Percentiles rank a stretch among this genome's conserved stretches.
Evolutionary conservation across 1,284 basidiomycete genomes (phyloP).

Genomic region (Agroathelia rolfsii): DNA sequence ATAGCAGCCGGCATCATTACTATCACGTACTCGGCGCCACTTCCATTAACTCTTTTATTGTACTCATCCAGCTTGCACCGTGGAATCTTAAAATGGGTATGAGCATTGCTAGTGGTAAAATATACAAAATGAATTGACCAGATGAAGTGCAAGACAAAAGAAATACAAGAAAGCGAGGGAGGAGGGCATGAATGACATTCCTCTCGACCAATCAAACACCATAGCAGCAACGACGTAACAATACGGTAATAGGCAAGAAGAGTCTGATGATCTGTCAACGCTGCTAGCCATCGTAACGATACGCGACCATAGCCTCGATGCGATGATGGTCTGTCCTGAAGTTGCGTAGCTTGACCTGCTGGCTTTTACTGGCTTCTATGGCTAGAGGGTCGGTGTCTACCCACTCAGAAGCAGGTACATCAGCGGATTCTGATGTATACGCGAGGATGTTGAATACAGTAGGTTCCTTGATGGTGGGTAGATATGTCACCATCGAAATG

Average conservation of each 20-base stretch:
- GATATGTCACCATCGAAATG: conserved; percentile 90
- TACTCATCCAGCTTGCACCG: too few species aligned
- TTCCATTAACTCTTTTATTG: too few species aligned
- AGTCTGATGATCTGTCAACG: too few species aligned
- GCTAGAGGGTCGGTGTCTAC: conserved; percentile 91
- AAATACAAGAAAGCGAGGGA: conserved; percentile 17
- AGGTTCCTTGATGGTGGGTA: conserved; percentile 90
- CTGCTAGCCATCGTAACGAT: conserved; percentile 67
- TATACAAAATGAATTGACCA: too few species aligned
- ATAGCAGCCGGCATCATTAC: conserved; percentile 11
- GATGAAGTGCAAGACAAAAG: too few species aligned
- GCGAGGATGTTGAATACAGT: conserved; percentile 95
- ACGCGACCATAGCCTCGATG: conserved; percentile 84
- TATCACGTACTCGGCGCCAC: conserved; percentile 1
- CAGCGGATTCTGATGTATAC: conserved; percentile 82
- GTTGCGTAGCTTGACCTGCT: conserved; percentile 87
- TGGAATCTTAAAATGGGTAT: too few species aligned
- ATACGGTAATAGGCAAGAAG: too few species aligned
- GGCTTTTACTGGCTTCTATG: conserved; percentile 92
- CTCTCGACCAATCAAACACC: too few species aligned
- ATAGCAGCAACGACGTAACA: too few species aligned
- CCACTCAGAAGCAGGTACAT: conserved; percentile 88
- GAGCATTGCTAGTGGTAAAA: too few species aligned
- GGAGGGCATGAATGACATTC: conserved; percentile 16
- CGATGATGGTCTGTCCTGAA: conserved; percentile 89